A percentile compares a stretch with the other conserved stretches of the same genome.
These are phyloP conservation scores for Claviceps sp. DNA, from an alignment of 2,329 filamentous ascomycete species.

Conservation along the genomic window DNA sequence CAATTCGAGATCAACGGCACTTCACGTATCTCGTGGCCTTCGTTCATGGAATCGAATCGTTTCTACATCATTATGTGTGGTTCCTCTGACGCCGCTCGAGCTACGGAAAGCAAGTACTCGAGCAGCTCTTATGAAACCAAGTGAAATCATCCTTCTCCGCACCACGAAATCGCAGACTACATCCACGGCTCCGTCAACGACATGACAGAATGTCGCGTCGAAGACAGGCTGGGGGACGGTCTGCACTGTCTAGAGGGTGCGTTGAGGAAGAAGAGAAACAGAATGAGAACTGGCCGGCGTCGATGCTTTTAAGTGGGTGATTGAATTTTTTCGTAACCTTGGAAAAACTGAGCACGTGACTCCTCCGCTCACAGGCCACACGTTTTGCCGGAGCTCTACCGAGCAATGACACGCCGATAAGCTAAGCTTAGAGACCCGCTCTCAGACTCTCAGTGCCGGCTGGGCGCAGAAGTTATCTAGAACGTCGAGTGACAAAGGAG, in stretches of 20 bases:
- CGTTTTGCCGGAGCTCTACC: slow-evolving; percentile 8
- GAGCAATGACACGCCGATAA: slow-evolving; percentile 2
- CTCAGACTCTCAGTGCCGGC: background rate
- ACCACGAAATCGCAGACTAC: slow-evolving; percentile 44
- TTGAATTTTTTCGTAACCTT: too few species aligned
- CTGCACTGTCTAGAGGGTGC: slow-evolving; percentile 82
- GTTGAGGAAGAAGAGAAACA: slow-evolving; percentile 38
- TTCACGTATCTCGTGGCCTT: too few species aligned
- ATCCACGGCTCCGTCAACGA: slow-evolving; percentile 44
- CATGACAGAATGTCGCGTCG: slow-evolving; percentile 56
- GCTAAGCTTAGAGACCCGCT: background rate
- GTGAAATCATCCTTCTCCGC: slow-evolving; percentile 34
- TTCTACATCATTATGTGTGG: slow-evolving; percentile 18
- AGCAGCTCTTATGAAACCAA: slow-evolving; percentile 45
- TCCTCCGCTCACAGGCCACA: background rate
- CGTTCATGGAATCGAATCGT: too few species aligned
- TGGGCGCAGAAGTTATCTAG: background rate
- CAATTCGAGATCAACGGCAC: too few species aligned
- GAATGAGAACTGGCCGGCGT: background rate
- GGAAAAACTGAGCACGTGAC: too few species aligned
- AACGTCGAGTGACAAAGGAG: background rate
- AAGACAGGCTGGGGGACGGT: slow-evolving; percentile 48
- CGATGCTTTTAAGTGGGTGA: background rate
- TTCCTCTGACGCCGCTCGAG: slow-evolving; percentile 30
- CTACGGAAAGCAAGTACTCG: slow-evolving; percentile 26